Conservation (phyloP, 1,139 yeast genomes). For the Candida sanyaensis region DNA sequence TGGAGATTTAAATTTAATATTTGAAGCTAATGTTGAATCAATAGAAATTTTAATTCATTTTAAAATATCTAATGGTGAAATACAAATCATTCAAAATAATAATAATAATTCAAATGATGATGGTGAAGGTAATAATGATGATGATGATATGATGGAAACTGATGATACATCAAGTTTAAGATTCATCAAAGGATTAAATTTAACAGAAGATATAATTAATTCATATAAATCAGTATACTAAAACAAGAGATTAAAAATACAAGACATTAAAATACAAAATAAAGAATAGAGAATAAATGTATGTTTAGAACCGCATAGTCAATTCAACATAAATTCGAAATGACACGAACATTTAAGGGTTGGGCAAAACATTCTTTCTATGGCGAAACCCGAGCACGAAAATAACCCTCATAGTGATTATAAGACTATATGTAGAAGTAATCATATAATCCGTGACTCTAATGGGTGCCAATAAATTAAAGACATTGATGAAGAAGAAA, state of each 20-base stretch:
- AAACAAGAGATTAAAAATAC: constrained; percentile 22
- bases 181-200: constrained; percentile 28
- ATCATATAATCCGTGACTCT: constrained; percentile 80
- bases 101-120: constrained; percentile 10
- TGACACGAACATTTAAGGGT: constrained; percentile 63
- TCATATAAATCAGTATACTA: constrained; percentile 14
- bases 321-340: constrained; percentile 35
- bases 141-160: constrained; percentile 23
- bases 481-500: constrained; percentile 64
- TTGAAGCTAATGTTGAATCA: constrained; percentile 22
- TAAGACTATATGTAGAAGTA: constrained; percentile 51
- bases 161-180: constrained; percentile 16
- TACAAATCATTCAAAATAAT: constrained; percentile 8
- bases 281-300: constrained; percentile 10
- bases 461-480: constrained; percentile 77
- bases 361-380: constrained; percentile 64
- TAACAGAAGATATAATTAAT: constrained; percentile 34
- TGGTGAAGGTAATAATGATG: neutral
- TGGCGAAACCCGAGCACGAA: constrained; percentile 94
- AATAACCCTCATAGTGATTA: constrained; percentile 41
- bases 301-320: constrained; percentile 62
- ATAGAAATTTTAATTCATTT: constrained; percentile 21
- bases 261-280: too few species aligned
- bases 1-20: constrained; percentile 24
- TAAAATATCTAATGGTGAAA: constrained; percentile 33